phyloP scores from a whole-genome alignment of 2,329 filamentous ascomycete genomes.

The Rhynchosporium secalis region DNA sequence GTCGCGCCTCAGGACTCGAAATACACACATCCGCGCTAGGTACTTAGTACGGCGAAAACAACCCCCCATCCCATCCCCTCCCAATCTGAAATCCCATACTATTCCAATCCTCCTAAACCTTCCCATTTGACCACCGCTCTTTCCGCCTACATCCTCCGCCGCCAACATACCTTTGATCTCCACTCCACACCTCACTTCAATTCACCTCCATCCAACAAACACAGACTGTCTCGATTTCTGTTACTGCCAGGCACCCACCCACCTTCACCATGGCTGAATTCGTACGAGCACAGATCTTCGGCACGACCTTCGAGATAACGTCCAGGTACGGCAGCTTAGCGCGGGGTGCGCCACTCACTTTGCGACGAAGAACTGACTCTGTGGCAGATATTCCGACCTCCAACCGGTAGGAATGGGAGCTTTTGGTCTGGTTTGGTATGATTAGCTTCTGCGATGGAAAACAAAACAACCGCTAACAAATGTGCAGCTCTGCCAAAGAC shows the following conservation, averaged over 20 bases:
- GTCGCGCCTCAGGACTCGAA: conserved; percentile 5
- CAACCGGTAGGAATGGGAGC: conserved; percentile 99
- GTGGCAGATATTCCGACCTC: conserved; percentile 85
- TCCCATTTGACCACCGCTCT: not conserved
- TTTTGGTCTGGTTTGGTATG: conserved; percentile 95
- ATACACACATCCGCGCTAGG: conserved; percentile 6
- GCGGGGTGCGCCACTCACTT: conserved; percentile 23
- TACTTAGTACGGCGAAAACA: conserved; percentile 17
- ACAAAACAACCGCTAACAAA: conserved; percentile 23
- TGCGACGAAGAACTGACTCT: conserved; percentile 27
- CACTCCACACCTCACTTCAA: not conserved
- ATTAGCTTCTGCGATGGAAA: conserved; percentile 16
- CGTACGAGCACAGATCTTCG: conserved; percentile 98
- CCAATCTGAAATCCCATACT: not conserved
- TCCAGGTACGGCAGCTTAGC: conserved; percentile 67
- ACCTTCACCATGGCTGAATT: conserved; percentile 88
- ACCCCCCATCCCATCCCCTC: conserved; percentile 11
- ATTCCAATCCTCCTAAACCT: not conserved
- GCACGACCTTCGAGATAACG: conserved; percentile 99
- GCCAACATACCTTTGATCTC: not conserved
- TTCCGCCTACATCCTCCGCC: conserved; percentile 2
- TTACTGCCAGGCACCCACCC: not conserved
- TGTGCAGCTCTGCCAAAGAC: conserved; percentile 84
- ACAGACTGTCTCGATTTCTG: not conserved
- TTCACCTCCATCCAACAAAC: too few relatives aligned